phyloP scores from a whole-genome alignment of 139 green algal genomes.

The Coccomyxa sp. region DNA sequence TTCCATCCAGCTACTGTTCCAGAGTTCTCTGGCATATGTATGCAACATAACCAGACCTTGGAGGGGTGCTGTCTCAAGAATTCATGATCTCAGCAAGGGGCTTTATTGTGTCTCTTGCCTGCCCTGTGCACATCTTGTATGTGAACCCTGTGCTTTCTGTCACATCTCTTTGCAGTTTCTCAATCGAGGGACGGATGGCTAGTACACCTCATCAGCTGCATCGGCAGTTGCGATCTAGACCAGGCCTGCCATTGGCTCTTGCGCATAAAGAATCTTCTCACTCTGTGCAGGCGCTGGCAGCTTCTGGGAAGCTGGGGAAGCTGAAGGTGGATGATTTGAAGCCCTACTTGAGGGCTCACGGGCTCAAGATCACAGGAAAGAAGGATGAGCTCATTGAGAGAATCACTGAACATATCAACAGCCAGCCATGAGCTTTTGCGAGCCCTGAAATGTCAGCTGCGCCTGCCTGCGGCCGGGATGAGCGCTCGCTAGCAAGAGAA shows the following conservation, averaged over 20 bases:
- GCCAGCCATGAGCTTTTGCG: too few relatives aligned
- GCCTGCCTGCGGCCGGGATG: too few relatives aligned
- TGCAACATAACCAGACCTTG: background rate
- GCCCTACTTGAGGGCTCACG: background rate
- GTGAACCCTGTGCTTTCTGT: background rate
- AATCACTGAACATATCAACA: slow-evolving; percentile 19
- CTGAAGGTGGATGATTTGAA: slow-evolving; percentile 15
- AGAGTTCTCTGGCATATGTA: background rate
- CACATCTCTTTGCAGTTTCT: background rate
- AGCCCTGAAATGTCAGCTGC: too few relatives aligned
- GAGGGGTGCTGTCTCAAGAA: background rate
- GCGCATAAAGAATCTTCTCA: background rate
- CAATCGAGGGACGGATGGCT: background rate
- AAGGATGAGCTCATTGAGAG: slow-evolving; percentile 17
- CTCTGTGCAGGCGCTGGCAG: slow-evolving; percentile 8
- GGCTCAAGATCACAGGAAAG: slow-evolving; percentile 6
- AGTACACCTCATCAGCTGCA: background rate
- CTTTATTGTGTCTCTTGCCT: background rate
- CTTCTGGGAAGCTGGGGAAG: background rate
- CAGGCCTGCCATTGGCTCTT: too few relatives aligned
- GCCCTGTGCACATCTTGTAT: background rate
- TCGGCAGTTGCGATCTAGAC: too few relatives aligned
- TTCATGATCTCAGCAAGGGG: background rate
- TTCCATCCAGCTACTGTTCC: background rate
- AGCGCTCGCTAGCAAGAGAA: too few relatives aligned